Evolutionary conservation across 139 green algal genomes (phyloP), one percentile per base, ranked within the genome.

Genomic region (Microglena sp.): DNA sequence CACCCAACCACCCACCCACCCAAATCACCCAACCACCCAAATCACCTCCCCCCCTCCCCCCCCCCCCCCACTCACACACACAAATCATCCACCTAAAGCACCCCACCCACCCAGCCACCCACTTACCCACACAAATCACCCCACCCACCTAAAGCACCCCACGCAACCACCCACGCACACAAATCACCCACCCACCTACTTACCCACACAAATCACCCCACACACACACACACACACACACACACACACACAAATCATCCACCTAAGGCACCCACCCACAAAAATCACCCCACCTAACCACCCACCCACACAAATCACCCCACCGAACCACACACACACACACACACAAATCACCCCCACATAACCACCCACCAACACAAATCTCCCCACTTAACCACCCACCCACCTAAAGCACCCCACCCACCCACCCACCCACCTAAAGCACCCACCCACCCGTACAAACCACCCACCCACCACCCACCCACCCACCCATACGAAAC

Each of bases 151-250:
- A n/a, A n/a, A n/a, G n/a, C n/a, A n/a, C n/a, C n/a, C n/a, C 40
- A 50, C 40, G 40, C 40, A 50, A 50, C 11, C 40, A 50, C 40
- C 11, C 40, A 18, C 40, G 18, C 40, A 50, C 40, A 18, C 40
- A 50, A 11, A 50, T 50, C 40, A 50, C 11, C 40, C 18, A 18
- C 11, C 40, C 40, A 18, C 11, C 40, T 50, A 24, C 15, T 11
- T 18, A 18, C 40, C 40, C 40, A 18, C 40, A 50, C 40, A 18
- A 11, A 18, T 50, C 40, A 18, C 11, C 40, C 11, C 40, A 50
- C 40, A 50, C 40, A 50, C 40, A 50, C 40, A 50, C 40, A 50
- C 40, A 50, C 40, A 50, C 40, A 11, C 40, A 50, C 40, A 50
- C 40, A 24, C 11, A 50, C 40, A 50, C 40, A 50, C 40, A 50